Evolutionary conservation across 108 stramenopile genomes (phyloP).

Genomic region (Fragilariopsis cylindrus): DNA sequence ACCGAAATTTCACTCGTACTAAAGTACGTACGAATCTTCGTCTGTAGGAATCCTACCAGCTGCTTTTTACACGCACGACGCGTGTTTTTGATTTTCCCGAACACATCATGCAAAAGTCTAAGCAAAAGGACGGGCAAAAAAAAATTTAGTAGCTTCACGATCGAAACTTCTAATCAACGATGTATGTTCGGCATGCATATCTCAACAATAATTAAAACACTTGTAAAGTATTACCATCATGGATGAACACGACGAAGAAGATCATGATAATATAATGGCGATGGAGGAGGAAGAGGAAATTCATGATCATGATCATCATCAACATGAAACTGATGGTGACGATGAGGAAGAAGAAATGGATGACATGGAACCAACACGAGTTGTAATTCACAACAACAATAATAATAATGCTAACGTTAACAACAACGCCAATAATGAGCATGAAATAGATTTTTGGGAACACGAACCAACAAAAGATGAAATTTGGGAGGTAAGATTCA

Average conservation of each 20-base stretch:
- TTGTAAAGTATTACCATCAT: background rate
- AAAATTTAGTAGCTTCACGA: no score
- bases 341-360: slow-evolving; percentile 6
- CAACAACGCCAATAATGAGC: background rate
- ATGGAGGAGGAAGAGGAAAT: background rate
- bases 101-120: no score
- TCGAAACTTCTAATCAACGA: no score
- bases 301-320: slow-evolving; percentile 3
- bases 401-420: background rate
- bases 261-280: slow-evolving; percentile 17
- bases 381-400: background rate
- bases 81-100: no score
- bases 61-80: no score
- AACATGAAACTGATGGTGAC: background rate
- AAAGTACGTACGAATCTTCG: no score
- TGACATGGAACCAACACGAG: slow-evolving; percentile 2
- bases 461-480: slow-evolving; percentile 12
- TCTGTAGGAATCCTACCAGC: no score
- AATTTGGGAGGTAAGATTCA: slow-evolving; percentile 13
- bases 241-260: slow-evolving; percentile 14
- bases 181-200: no score
- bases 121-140: no score
- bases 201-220: no score
- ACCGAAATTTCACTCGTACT: no score
- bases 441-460: slow-evolving; percentile 8